phyloP scores from a whole-genome alignment of 2,329 filamentous ascomycete species.

The Thermothelomyces thermophilus region DNA sequence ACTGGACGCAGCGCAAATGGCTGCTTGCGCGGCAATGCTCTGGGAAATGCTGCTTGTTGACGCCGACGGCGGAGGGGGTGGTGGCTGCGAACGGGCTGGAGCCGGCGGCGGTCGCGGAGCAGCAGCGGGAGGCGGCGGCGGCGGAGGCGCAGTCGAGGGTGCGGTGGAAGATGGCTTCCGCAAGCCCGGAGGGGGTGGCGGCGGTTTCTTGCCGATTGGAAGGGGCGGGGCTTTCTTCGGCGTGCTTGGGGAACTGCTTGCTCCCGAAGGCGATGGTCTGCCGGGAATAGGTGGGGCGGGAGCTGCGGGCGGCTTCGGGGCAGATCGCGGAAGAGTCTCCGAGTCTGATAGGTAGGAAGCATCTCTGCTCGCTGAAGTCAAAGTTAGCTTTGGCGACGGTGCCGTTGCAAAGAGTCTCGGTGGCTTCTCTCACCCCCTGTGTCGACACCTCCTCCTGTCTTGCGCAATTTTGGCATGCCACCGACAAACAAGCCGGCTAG shows the following conservation, averaged over 20 bases:
- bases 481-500: conserved; percentile 83
- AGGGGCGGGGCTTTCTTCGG: conserved; percentile 62
- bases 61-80: conserved; percentile 35
- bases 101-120: conserved; percentile 39
- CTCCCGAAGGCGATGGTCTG: conserved; percentile 44
- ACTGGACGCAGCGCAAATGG: conserved; percentile 32
- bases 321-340: conserved; percentile 51
- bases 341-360: conserved; percentile 76
- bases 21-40: conserved; percentile 36
- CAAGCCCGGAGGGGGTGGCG: conserved; percentile 54
- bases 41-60: conserved; percentile 29
- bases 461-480: conserved; percentile 92
- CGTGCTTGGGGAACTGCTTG: conserved; percentile 39
- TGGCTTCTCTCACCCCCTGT: conserved; percentile 52
- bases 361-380: conserved; percentile 50
- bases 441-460: conserved; percentile 71
- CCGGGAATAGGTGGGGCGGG: conserved; percentile 55
- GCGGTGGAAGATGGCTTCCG: conserved; percentile 48
- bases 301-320: conserved; percentile 49
- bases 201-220: conserved; percentile 69
- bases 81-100: conserved; percentile 24
- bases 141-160: conserved; percentile 32
- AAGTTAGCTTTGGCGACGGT: conserved; percentile 18
- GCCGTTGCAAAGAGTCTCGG: background rate
- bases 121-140: conserved; percentile 37